Conservation (phyloP, 1,284 basidiomycete species). For the Phylloporus gajari region DNA sequence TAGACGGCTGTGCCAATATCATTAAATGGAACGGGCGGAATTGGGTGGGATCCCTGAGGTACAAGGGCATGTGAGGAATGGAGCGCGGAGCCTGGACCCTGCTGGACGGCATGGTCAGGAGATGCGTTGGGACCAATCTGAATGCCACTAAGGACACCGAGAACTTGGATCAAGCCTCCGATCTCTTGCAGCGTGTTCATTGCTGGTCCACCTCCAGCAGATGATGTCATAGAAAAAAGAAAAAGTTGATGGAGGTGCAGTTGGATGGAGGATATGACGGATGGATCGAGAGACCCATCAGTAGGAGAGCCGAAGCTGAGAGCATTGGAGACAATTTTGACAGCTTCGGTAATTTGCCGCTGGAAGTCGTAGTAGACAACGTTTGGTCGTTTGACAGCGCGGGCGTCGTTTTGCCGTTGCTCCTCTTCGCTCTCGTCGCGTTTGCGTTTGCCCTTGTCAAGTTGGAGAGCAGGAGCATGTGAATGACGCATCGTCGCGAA, state of each 20-base stretch:
- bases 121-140: slow-evolving; percentile 66
- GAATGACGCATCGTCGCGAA: slow-evolving; percentile 72
- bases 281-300: slow-evolving; percentile 59
- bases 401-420: slow-evolving; percentile 39
- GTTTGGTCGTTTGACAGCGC: slow-evolving; percentile 58
- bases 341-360: slow-evolving; percentile 64
- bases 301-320: slow-evolving; percentile 50
- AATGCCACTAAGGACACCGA: slow-evolving; percentile 78
- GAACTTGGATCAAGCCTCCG: slow-evolving; percentile 77
- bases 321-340: slow-evolving; percentile 61
- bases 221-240: slow-evolving; percentile 76
- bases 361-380: slow-evolving; percentile 56
- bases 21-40: slow-evolving; percentile 43
- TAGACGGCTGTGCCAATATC: slow-evolving; percentile 80
- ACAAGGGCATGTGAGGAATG: slow-evolving; percentile 47
- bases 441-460: slow-evolving; percentile 74
- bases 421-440: slow-evolving; percentile 66
- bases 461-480: slow-evolving; percentile 65
- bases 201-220: slow-evolving; percentile 61
- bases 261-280: slow-evolving; percentile 71
- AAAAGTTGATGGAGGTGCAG: slow-evolving; percentile 77
- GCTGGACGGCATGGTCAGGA: slow-evolving; percentile 23
- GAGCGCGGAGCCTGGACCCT: slow-evolving; percentile 26
- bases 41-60: slow-evolving; percentile 38
- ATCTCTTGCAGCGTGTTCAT: slow-evolving; percentile 74